Percentiles rank a stretch among this genome's conserved stretches.
Conservation (phyloP, 2,329 filamentous ascomycete species). For the Myotisia sp. region DNA sequence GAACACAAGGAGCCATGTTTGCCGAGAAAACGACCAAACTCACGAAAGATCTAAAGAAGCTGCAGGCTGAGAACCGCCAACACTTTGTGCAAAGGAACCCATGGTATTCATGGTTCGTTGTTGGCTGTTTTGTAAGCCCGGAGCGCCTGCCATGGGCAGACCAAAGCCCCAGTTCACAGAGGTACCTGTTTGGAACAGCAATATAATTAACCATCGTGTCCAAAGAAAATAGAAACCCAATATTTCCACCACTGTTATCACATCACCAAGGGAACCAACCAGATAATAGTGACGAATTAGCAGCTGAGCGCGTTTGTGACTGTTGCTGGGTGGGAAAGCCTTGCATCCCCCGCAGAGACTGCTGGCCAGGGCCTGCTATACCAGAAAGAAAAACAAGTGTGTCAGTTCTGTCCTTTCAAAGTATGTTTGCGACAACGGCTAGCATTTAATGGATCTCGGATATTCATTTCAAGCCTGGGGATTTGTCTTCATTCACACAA, state of each 20-base stretch:
- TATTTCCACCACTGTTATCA: too few relatives aligned
- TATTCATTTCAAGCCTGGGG: too few relatives aligned
- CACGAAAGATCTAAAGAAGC: conserved; percentile 44
- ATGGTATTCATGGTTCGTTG: conserved; percentile 37
- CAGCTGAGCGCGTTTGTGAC: conserved; percentile 27
- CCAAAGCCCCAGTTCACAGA: conserved; percentile 46
- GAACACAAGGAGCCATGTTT: too few relatives aligned
- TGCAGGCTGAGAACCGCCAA: conserved; percentile 39
- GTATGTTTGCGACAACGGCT: too few relatives aligned
- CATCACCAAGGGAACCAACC: conserved; percentile 39
- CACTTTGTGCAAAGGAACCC: conserved; percentile 43
- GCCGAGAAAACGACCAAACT: conserved; percentile 20
- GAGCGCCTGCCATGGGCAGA: conserved; percentile 39
- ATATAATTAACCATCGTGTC: too few relatives aligned
- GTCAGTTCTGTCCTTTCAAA: not conserved
- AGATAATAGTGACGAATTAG: conserved; percentile 34
- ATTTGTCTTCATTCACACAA: too few relatives aligned
- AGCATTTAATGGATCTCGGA: too few relatives aligned
- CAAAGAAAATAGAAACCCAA: too few relatives aligned
- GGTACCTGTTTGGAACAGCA: conserved; percentile 27
- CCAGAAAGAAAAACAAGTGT: not conserved
- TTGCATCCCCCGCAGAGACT: conserved; percentile 39
- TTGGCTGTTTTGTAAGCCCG: conserved; percentile 37
- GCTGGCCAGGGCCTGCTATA: conserved; percentile 34
- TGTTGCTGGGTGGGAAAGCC: conserved; percentile 41